Evolutionary conservation across 805 yeast species (phyloP), one percentile per base, ranked within the genome.

Genomic region (Ogataea henricii): DNA sequence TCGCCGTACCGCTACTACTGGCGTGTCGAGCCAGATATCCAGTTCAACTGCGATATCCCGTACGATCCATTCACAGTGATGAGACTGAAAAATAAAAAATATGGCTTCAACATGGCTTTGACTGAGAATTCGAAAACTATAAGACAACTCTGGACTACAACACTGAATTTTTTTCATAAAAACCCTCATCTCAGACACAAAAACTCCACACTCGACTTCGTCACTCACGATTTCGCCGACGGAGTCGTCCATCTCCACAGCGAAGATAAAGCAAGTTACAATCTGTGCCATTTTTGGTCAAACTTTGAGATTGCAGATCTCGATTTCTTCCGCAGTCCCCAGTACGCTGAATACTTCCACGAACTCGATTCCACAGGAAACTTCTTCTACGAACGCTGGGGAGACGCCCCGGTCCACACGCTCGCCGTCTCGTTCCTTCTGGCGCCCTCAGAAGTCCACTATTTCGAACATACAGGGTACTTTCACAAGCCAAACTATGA

Each of bases 311-410:
- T 84, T 41, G 89, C 81, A 18, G 70, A 72, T 51, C 67, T 84
- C 57, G 74, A 76, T 43, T 77, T 84, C 57, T 83, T 80, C 77
- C 64, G 86, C 55, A 55, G 73, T n/a, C 72, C 76, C 41, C 78
- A 77, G 16, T 84, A 84, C 64, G 56, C 61, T 23, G 67, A 69
- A 49, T 84, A 74, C 64, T 84, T 84, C 58, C 73, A 81, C 29
- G 59, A 68, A 50, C 70, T 84, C 49, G 89, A 84, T 64, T 57
- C 69, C 43, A 72, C 79, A 2, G 87, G 87, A 21, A 85, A 86
- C 38, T 83, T 84, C 66, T 84, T 82, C 66, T 84, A 84, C 65
- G 88, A 84, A 64, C 72, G 89, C 64, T 84, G 89, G 89, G 89
- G 89, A 21, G 89, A 84, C 65, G 89, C 89, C 0, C 89, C 89